phyloP scores from a whole-genome alignment of 1,284 basidiomycete species.

The Trichosporon ovoides region DNA sequence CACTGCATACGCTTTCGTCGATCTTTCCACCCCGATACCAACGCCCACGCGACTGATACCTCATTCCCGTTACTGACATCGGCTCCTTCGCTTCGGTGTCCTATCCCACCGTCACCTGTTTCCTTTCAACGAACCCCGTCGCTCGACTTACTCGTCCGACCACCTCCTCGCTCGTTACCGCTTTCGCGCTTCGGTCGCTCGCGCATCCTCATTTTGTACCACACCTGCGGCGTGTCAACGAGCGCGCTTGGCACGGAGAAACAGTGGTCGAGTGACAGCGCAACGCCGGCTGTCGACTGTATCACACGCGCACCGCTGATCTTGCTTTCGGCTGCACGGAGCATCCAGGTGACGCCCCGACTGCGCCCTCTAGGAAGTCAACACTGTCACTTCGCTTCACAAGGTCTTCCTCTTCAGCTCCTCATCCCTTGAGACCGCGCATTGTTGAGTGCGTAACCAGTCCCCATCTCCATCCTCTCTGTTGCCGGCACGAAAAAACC shows the following conservation, averaged over 20 bases:
- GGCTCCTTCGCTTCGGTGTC: too few relatives aligned
- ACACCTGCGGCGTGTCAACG: neutral
- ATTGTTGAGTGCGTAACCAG: conserved; percentile 1
- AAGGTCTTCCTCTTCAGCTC: neutral
- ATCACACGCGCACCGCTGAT: neutral
- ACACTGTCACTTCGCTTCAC: neutral
- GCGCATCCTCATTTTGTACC: too few relatives aligned
- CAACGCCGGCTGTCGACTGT: neutral
- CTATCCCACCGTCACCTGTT: too few relatives aligned
- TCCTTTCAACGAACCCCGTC: too few relatives aligned
- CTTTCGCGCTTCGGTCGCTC: too few relatives aligned
- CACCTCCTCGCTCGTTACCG: too few relatives aligned
- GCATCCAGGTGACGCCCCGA: conserved; percentile 5
- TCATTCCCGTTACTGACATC: too few relatives aligned
- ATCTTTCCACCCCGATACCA: neutral
- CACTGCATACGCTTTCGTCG: neutral
- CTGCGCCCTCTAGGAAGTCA: neutral
- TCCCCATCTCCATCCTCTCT: neutral
- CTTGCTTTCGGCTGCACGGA: neutral
- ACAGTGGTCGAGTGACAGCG: neutral
- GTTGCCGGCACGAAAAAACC: neutral
- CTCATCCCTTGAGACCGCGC: conserved; percentile 2
- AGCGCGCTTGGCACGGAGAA: neutral
- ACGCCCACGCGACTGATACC: too few relatives aligned
- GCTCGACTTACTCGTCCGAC: neutral